Evolutionary conservation across 805 yeast genomes (phyloP).

Genomic region (Candida bentonensis): DNA sequence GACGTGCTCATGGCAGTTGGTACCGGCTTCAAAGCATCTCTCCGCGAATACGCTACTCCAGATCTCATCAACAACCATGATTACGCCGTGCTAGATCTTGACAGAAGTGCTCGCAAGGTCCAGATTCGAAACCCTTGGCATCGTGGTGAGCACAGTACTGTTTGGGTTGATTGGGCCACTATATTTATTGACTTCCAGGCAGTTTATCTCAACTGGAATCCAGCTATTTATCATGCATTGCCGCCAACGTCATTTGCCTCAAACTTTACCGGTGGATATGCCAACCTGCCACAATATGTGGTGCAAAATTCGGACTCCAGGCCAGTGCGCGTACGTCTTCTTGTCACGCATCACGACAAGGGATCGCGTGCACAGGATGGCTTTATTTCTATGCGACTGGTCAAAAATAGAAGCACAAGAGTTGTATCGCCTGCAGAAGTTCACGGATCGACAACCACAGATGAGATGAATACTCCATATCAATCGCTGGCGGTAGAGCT

Average conservation of each 20-base stretch:
- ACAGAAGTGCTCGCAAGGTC: not conserved
- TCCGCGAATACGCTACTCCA: not conserved
- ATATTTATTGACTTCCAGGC: conserved; percentile 1
- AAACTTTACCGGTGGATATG: not conserved
- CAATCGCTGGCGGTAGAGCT: not conserved
- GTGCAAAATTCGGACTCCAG: not conserved
- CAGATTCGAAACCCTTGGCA: conserved; percentile 1
- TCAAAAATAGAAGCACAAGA: not conserved
- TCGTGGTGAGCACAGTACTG: not conserved
- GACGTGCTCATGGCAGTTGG: not conserved
- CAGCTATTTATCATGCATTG: conserved; percentile 1
- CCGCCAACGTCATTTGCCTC: not conserved
- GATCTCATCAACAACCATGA: not conserved
- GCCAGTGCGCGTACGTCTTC: not conserved
- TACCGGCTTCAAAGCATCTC: not conserved
- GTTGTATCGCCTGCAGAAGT: not conserved
- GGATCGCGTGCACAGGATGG: not conserved
- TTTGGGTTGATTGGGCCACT: not conserved
- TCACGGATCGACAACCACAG: not conserved
- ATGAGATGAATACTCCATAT: not conserved
- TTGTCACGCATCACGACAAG: not conserved
- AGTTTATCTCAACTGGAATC: conserved; percentile 1
- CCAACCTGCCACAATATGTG: not conserved
- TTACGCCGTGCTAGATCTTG: not conserved
- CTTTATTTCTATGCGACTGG: not conserved